Base-by-base conservation (phyloP, 495 filamentous ascomycete genomes). In the Patellaria atrata region DNA sequence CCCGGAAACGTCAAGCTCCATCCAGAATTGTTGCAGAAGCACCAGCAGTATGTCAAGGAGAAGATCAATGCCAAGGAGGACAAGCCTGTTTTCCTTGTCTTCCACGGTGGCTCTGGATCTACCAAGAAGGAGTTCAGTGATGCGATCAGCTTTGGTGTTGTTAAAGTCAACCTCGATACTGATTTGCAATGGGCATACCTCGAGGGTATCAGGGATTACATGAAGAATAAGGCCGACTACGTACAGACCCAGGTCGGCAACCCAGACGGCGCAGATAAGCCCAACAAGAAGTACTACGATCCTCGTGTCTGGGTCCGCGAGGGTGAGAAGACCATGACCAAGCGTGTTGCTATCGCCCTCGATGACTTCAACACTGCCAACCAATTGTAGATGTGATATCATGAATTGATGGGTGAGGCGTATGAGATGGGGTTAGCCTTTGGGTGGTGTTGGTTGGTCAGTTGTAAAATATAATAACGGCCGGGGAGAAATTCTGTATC, bases 261-360 rank as follows among this genome's bases (percentile, higher is more conserved):
- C 70, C 89, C 91, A 30, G 86, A 96, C 16, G 91, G 87, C 35
- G 68, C 70, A 16, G 80, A 87, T 65, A 94, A 94, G 75, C 89
- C 89, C 47, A 96, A 97, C 73, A 97, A 97, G 40, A 94, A 94
- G 70, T 87, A 70, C 75, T 96, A 89, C 62, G 87, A 94, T 51
- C 77, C 76, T 40, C 43, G 62, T 43, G 76, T 82, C 46, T 82
- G 78, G 79, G 78, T 96, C 29, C 79, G 87, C 41, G 84, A 91
- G 66, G 87, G 87, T 51, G 87, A 96, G 73, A 89, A 94, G 75
- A 89, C 78, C 52, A 96, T 94, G 87, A 73, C 67, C 47, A 65
- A 68, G 44, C 77, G 87, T 52, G 75, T 94, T 27, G 58, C 71
- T 55, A 75, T 77, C 51, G 84, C 75, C 22, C 73, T 99, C 35